phyloP scores from a whole-genome alignment of 768 basidiomycete species.

The Amanita exitialis region DNA sequence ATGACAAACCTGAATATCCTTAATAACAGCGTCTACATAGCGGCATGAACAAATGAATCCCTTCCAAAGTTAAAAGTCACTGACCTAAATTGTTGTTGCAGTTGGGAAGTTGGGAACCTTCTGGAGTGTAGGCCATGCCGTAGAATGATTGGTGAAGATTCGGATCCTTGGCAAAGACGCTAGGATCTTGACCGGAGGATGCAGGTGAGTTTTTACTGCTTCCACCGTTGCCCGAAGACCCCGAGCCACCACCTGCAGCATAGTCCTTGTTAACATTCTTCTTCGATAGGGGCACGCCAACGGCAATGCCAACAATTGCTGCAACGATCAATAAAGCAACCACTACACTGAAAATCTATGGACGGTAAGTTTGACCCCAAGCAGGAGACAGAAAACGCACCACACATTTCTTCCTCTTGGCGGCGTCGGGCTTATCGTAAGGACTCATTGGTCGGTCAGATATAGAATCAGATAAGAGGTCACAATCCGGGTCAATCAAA shows the following conservation, averaged over 20 bases:
- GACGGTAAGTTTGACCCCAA: neutral
- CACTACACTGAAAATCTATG: neutral
- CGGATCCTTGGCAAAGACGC: slow-evolving; percentile 61
- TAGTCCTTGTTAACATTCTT: slow-evolving; percentile 19
- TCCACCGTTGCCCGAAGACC: neutral
- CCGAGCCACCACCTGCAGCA: slow-evolving; percentile 7
- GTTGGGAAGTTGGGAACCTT: slow-evolving; percentile 56
- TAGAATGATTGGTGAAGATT: slow-evolving; percentile 69
- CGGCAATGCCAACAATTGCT: slow-evolving; percentile 39
- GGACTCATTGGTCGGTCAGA: neutral
- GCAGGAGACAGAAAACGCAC: slow-evolving; percentile 7
- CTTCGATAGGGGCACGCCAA: slow-evolving; percentile 45
- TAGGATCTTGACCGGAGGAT: slow-evolving; percentile 56
- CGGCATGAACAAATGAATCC: neutral
- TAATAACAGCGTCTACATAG: slow-evolving; percentile 42
- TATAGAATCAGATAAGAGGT: neutral
- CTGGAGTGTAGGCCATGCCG: slow-evolving; percentile 82
- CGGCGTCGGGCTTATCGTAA: slow-evolving; percentile 1
- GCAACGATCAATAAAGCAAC: slow-evolving; percentile 13
- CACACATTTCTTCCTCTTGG: slow-evolving; percentile 15
- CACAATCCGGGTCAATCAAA: neutral
- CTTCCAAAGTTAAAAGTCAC: slow-evolving; percentile 9
- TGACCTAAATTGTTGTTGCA: slow-evolving; percentile 47
- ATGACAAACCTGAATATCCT: slow-evolving; percentile 54
- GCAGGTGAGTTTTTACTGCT: neutral